A percentile compares a stretch with the other conserved stretches of the same genome.
phyloP scores from a whole-genome alignment of 176 grass and related monocot species.

The Hordeum vulgare region DNA sequence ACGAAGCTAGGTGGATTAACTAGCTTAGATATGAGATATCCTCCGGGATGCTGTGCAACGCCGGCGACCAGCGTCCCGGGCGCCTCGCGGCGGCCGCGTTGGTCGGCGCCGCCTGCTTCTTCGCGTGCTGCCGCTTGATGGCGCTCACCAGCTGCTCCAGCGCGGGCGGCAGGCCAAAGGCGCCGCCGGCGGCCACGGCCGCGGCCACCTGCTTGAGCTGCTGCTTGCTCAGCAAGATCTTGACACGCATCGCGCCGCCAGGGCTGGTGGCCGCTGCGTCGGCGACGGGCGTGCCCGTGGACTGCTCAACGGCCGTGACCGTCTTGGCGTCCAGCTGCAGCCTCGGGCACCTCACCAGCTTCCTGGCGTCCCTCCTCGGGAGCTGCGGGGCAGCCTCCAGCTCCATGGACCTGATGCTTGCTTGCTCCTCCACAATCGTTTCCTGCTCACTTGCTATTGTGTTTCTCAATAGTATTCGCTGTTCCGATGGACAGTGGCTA shows the following conservation, averaged over 20 bases:
- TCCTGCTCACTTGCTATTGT: neutral
- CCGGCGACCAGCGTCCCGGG: constrained; percentile 47
- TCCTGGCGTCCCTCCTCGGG: constrained; percentile 39
- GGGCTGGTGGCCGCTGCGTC: neutral
- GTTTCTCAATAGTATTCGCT: neutral
- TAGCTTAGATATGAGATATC: constrained; percentile 32
- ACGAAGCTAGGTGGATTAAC: neutral
- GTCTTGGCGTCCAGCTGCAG: constrained; percentile 54
- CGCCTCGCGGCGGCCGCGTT: neutral
- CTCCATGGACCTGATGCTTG: constrained; percentile 29
- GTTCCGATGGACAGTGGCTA: neutral
- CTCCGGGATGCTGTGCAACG: constrained; percentile 71
- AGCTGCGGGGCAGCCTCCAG: constrained; percentile 10
- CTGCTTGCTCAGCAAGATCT: constrained; percentile 70
- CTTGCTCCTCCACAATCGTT: neutral
- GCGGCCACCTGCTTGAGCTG: constrained; percentile 64
- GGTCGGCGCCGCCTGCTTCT: constrained; percentile 17
- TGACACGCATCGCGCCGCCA: constrained; percentile 42
- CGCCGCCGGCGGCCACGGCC: constrained; percentile 25
- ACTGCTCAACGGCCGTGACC: constrained; percentile 40
- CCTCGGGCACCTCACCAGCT: constrained; percentile 58
- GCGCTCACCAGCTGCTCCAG: constrained; percentile 60
- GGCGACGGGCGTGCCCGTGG: constrained; percentile 24
- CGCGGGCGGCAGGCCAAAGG: constrained; percentile 35
- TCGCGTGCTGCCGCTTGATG: constrained; percentile 48